A percentile compares a stretch with the other conserved stretches of the same genome.
These are phyloP conservation scores for Quaeritorhiza haematococci DNA, from an alignment of 371 early-diverging fungal species.

Conservation along the genomic window DNA sequence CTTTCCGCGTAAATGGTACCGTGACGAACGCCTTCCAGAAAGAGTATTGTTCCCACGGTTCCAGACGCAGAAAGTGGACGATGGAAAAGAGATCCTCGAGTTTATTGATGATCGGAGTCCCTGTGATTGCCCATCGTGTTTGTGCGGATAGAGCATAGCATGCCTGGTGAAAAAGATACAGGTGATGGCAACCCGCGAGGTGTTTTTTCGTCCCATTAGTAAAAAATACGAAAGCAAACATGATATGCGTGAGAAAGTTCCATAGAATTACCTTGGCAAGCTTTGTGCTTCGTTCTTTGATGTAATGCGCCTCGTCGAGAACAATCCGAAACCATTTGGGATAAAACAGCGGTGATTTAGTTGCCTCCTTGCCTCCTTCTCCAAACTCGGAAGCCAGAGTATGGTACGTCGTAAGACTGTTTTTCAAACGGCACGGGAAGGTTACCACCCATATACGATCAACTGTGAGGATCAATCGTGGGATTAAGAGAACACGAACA, in stretches of 20 bases:
- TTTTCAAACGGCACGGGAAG: constrained; percentile 53
- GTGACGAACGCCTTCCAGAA: constrained; percentile 65
- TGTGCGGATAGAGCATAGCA: constrained; percentile 54
- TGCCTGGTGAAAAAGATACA: too few relatives aligned
- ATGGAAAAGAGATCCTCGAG: constrained; percentile 71
- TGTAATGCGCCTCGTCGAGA: constrained; percentile 72
- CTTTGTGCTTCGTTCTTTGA: constrained; percentile 56
- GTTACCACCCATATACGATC: not conserved
- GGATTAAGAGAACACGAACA: not conserved
- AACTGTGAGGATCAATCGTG: constrained; percentile 7
- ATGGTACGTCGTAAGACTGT: constrained; percentile 66
- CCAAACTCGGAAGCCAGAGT: constrained; percentile 48
- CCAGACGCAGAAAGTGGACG: constrained; percentile 68
- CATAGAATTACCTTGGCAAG: too few relatives aligned
- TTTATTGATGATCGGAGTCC: constrained; percentile 62
- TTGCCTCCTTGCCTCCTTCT: not conserved
- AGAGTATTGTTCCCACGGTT: constrained; percentile 60
- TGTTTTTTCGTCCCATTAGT: too few relatives aligned
- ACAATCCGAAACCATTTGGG: constrained; percentile 49
- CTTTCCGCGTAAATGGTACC: constrained; percentile 57
- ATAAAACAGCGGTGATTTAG: constrained; percentile 15
- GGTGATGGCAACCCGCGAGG: too few relatives aligned
- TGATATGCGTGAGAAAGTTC: too few relatives aligned
- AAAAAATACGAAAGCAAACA: too few relatives aligned
- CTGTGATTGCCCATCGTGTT: constrained; percentile 78